These are phyloP conservation scores for Helianthus tuberosus DNA, from an alignment of 129 eudicot genomes.

Conservation along the genomic window DNA sequence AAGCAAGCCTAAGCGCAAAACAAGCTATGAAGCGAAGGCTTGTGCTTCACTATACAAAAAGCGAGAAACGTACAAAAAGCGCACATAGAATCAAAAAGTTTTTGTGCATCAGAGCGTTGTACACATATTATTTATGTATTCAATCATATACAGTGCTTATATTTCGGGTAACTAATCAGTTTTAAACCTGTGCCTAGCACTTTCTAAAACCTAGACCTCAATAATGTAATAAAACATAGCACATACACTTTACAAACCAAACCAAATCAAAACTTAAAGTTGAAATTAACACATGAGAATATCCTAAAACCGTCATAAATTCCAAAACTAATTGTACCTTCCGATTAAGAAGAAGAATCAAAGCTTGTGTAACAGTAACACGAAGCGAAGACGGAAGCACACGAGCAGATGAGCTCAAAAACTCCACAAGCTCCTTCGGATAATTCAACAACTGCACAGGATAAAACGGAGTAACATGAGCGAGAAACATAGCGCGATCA, in stretches of 20 bases:
- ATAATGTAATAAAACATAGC: background rate
- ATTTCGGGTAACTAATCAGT: too few species aligned
- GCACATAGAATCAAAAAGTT: too few species aligned
- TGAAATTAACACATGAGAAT: background rate
- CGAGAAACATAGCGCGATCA: constrained; percentile 80
- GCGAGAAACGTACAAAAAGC: too few species aligned
- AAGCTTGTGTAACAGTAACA: constrained; percentile 72
- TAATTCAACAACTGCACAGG: constrained; percentile 47
- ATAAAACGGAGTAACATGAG: constrained; percentile 89
- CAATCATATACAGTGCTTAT: too few species aligned
- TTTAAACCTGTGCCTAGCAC: too few species aligned
- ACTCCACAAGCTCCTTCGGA: constrained; percentile 64
- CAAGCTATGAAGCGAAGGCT: too few species aligned
- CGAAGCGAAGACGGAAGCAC: constrained; percentile 72
- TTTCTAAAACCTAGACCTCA: background rate
- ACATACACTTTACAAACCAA: background rate
- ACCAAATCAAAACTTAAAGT: too few species aligned
- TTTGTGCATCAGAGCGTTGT: too few species aligned
- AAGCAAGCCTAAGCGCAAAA: too few species aligned
- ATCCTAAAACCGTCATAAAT: background rate
- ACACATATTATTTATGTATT: too few species aligned
- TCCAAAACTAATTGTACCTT: constrained; percentile 43
- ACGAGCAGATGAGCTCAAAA: constrained; percentile 59
- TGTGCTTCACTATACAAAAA: too few species aligned
- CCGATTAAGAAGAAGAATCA: constrained; percentile 74